Percentiles rank a stretch among this genome's conserved stretches.
Conservation (phyloP, 2,329 filamentous ascomycete genomes). For the Periconia digitata region DNA sequence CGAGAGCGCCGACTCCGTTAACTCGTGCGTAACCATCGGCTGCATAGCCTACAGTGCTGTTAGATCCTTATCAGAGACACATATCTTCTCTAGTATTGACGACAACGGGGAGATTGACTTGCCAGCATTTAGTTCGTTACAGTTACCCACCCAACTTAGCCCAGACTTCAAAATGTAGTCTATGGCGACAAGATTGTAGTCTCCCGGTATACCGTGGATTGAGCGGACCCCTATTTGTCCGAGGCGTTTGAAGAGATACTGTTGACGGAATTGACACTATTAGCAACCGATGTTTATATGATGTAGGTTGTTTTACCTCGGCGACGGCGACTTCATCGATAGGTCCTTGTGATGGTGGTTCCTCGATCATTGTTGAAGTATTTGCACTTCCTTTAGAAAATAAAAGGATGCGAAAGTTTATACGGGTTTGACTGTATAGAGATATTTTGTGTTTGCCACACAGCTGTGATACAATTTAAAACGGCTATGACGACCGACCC, state of each 20-base stretch:
- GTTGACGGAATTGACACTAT: neutral
- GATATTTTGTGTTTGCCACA: too few relatives aligned
- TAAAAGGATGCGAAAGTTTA: too few relatives aligned
- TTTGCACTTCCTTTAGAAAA: too few relatives aligned
- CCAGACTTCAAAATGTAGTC: constrained; percentile 59
- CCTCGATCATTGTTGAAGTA: too few relatives aligned
- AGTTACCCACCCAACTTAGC: constrained; percentile 62
- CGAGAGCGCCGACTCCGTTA: constrained; percentile 49
- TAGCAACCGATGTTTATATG: neutral
- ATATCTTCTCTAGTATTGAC: constrained; percentile 13
- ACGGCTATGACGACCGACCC: neutral
- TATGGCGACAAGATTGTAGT: constrained; percentile 53
- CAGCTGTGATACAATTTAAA: too few relatives aligned
- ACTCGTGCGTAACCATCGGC: constrained; percentile 51
- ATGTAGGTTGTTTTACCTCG: constrained; percentile 50
- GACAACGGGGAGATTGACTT: too few relatives aligned
- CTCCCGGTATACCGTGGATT: constrained; percentile 50
- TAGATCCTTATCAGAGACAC: neutral
- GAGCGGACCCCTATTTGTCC: constrained; percentile 47
- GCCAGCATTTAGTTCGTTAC: constrained; percentile 64
- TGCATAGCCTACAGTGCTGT: constrained; percentile 43
- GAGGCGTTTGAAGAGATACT: constrained; percentile 46
- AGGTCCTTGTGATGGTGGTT: constrained; percentile 39
- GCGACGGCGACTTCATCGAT: constrained; percentile 58
- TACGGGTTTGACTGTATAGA: too few relatives aligned